Evolutionary conservation across 2,329 filamentous ascomycete genomes (phyloP), one percentile per base, ranked within the genome.

Genomic region (Colletotrichum navitas): DNA sequence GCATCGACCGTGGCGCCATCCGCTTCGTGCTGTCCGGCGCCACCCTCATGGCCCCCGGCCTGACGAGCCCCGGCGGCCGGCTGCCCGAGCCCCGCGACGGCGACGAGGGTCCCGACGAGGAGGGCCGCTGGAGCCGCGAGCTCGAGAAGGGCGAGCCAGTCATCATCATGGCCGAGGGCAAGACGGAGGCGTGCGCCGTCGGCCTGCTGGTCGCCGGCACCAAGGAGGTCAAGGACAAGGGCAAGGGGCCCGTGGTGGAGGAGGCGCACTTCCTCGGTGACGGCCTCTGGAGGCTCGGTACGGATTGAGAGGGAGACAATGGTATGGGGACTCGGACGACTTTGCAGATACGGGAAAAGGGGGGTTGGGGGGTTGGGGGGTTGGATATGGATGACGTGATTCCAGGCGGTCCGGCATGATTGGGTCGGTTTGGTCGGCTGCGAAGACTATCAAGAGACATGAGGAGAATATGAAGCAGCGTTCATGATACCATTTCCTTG

Each of bases 1-100:
- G 95, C 71, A 97, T 98, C 81, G 96, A 99, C 82, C 90, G 96
- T 61, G 96, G 96, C 73, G 96, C 96, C 6, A 98, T 99, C 79
- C 93, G 96, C 73, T 99, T 99, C 83, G 95, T 99, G 34, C 89
- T 99, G 1, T 93, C 91, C 1, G 96, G 96, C 55, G 96, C 96
- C 0, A 94, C 95, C 18, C 91, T 99, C 74, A 99, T 99, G 96
- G 95, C 94, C 1, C 96, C 96, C 0, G 96, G 96, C 0, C 82
- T 99, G 76, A 99, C 96, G 36, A 94, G 91, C 26, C 83, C 90
- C 0, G 96, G 96, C 0, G 96, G 96, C 0, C 82, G 93, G 59
- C 82, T 99, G 77, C 96, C 96, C 0, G 84, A 89, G 73, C 81
- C 83, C 7, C 74, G 74, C 2, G 82, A 84, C 5, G 81, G 81